Conservation (phyloP, 345 rosid genomes). For the Moricandia moricandioides region DNA sequence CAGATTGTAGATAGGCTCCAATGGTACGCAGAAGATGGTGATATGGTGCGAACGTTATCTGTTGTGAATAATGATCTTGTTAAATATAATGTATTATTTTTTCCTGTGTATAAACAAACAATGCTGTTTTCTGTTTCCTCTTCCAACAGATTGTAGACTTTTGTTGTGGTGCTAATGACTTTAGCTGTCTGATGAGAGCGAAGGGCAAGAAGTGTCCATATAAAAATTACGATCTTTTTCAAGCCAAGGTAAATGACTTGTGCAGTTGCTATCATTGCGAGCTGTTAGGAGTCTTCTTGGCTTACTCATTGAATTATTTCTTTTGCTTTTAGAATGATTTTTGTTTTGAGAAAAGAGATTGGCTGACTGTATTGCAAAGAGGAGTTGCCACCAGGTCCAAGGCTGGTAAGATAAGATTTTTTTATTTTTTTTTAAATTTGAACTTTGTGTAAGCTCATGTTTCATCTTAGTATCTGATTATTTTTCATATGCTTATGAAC, state of each 20-base stretch:
- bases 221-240: conserved; percentile 73
- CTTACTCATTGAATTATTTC: conserved; percentile 15
- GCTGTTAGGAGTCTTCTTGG: conserved; percentile 4
- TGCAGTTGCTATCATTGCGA: conserved; percentile 6
- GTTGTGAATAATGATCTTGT: not conserved
- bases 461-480: conserved; percentile 9
- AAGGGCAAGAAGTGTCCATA: conserved; percentile 79
- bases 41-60: conserved; percentile 51
- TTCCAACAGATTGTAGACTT: conserved; percentile 78
- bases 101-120: conserved; percentile 10
- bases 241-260: conserved; percentile 58
- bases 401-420: conserved; percentile 52
- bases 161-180: conserved; percentile 96
- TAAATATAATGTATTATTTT: not conserved
- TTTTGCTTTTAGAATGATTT: conserved; percentile 54
- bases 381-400: conserved; percentile 70
- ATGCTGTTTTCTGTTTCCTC: conserved; percentile 22
- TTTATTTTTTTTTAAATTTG: conserved; percentile 7
- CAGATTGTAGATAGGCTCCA: conserved; percentile 88
- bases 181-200: conserved; percentile 68
- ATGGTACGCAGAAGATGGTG: conserved; percentile 78
- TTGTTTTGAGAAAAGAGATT: conserved; percentile 75
- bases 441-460: conserved; percentile 7
- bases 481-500: conserved; percentile 16
- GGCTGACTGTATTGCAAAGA: conserved; percentile 61